Base-by-base conservation (phyloP, 2,329 filamentous ascomycete species). In the Botrytis galanthina region DNA sequence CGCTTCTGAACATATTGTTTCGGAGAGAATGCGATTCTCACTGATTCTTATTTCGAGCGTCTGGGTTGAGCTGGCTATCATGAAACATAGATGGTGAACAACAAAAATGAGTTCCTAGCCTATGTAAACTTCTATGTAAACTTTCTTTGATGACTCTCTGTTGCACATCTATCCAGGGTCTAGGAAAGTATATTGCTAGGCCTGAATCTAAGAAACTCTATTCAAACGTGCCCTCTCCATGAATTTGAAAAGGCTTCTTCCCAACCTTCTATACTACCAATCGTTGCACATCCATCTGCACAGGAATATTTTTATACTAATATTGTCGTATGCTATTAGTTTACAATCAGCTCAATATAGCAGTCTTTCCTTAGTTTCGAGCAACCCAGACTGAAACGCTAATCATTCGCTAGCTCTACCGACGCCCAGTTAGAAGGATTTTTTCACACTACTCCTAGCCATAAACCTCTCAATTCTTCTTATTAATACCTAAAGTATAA, bases 151-250 rank as follows among this genome's bases (percentile, higher is more conserved):
- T 26, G 1, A 0, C 1, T 4, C 26, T n/a, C 26, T 51, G 4
- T n/a, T 51, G 26, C 26, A 20, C 10, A 51, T 51, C 2, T n/a
- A 26, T 48, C 46, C 22, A 26, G 46, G 9, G 26, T 0, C 2
- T 12, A 20, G 4, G 9, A 26, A 9, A 26, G 1, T 48, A 51
- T 1, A 12, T 1, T 6, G 10, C 4, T 14, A 51, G 10, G 10
- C 4, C 26, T n/a, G 10, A 51, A 51, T 51, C 2, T 6, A 16
- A 51, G 1, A 2, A n/a, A n/a, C 1, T n/a, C 1, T 16, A n/a
- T 51, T 14, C 1, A 51, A 16, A 51, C 6, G 3, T 6, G 0
- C 4, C 4, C 26, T 51, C 0, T 3, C 2, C 9, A n/a, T 14
- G 4, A 14, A n/a, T 3, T 0, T n/a, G 10, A 4, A 14, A 14